Percentiles rank a stretch among this genome's conserved stretches.
Evolutionary conservation across 1,284 basidiomycete genomes (phyloP).

Genomic region (Naganishia cerealis): DNA sequence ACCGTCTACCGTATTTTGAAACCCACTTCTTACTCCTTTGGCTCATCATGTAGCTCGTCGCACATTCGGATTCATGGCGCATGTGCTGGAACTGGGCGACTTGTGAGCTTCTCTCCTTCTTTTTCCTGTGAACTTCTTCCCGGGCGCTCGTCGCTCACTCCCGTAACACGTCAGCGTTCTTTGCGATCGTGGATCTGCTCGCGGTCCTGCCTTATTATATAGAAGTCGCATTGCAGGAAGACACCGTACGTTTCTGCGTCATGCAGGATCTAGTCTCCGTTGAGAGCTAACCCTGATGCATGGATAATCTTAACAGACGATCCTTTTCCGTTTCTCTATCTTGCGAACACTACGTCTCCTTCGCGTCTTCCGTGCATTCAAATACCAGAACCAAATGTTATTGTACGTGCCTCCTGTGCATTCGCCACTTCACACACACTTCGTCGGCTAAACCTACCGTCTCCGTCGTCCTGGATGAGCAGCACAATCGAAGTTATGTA

Average conservation of each 20-base stretch:
- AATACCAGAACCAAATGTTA: conserved; percentile 63
- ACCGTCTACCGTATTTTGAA: neutral
- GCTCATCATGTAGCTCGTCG: conserved; percentile 42
- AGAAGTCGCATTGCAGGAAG: conserved; percentile 75
- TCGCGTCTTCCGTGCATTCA: conserved; percentile 82
- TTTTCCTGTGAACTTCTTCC: neutral
- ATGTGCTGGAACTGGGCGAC: conserved; percentile 54
- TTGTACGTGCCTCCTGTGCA: conserved; percentile 60
- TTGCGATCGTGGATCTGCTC: conserved; percentile 77
- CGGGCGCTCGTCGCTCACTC: conserved; percentile 12
- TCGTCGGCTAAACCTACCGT: neutral
- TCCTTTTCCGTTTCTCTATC: conserved; percentile 83
- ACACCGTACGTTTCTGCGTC: conserved; percentile 64
- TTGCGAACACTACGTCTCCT: conserved; percentile 72
- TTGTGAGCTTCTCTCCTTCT: conserved; percentile 25
- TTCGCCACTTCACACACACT: neutral
- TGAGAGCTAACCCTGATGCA: conserved; percentile 8
- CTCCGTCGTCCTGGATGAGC: conserved; percentile 3
- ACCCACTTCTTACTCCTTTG: neutral
- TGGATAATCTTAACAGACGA: conserved; percentile 58
- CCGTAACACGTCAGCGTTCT: conserved; percentile 63
- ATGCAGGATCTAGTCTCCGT: neutral
- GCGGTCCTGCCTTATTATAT: conserved; percentile 84
- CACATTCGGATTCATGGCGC: conserved; percentile 53
- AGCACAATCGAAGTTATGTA: conserved; percentile 92